Percentiles rank a stretch among this genome's conserved stretches.
phyloP scores from a whole-genome alignment of 1,284 basidiomycete species.

The Cryptococcus sp. region DNA sequence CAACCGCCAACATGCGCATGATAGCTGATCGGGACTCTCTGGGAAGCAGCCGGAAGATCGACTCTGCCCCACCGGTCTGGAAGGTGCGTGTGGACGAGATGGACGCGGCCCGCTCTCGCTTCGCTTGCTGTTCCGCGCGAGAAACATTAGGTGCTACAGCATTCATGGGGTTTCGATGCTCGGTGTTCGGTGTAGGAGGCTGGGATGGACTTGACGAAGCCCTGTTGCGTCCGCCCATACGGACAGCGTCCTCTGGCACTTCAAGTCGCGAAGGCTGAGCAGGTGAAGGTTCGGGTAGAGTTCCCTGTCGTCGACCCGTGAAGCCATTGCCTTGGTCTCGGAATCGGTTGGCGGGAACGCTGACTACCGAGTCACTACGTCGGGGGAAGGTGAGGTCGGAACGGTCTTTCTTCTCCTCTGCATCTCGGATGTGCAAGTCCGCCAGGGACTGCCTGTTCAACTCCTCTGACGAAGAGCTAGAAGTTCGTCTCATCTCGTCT shows the following conservation, averaged over 20 bases:
- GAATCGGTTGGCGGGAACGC: constrained; percentile 50
- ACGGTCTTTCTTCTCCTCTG: constrained; percentile 53
- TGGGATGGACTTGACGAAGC: constrained; percentile 25
- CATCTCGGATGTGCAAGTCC: constrained; percentile 31
- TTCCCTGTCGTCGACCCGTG: constrained; percentile 28
- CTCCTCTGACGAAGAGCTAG: constrained; percentile 27
- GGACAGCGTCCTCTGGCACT: constrained; percentile 6
- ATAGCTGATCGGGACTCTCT: constrained; percentile 86
- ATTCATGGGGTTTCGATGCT: constrained; percentile 12
- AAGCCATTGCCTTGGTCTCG: constrained; percentile 11
- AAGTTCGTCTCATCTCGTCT: not conserved
- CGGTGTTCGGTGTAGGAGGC: constrained; percentile 10
- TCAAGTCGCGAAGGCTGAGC: constrained; percentile 5
- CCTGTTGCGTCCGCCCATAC: constrained; percentile 13
- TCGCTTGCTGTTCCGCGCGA: constrained; percentile 38
- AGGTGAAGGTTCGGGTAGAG: constrained; percentile 8
- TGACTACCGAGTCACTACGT: constrained; percentile 69
- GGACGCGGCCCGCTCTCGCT: constrained; percentile 45
- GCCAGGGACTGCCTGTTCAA: constrained; percentile 20
- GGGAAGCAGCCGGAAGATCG: constrained; percentile 94
- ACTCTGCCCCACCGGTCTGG: constrained; percentile 84
- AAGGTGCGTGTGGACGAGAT: constrained; percentile 61
- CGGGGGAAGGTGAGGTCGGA: constrained; percentile 70
- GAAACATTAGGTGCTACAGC: constrained; percentile 3
- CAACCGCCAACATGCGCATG: constrained; percentile 90